Percentiles rank a stretch among this genome's conserved stretches.
These are phyloP conservation scores for Nosema bombycis DNA, from an alignment of 371 early-diverging fungal genomes.

Conservation along the genomic window DNA sequence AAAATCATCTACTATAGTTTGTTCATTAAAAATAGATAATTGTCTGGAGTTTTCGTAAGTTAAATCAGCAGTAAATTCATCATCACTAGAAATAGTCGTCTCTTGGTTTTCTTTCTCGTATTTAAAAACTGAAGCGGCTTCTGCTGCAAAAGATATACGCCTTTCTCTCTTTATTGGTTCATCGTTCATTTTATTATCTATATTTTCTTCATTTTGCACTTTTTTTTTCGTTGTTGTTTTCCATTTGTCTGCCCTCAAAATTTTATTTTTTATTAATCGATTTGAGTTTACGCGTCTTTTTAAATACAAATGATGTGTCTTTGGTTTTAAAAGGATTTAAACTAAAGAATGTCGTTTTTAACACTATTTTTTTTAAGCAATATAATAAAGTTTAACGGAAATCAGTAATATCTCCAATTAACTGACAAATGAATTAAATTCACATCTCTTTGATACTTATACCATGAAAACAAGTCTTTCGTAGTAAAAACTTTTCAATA, in stretches of 20 bases:
- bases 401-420: neutral
- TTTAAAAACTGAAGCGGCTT: constrained; percentile 36
- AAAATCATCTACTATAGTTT: too few species aligned
- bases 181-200: constrained; percentile 53
- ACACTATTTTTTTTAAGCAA: neutral
- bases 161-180: constrained; percentile 35
- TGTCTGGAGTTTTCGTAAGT: neutral
- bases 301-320: too few species aligned
- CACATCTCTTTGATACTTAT: neutral
- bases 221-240: too few species aligned
- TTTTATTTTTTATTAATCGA: too few species aligned
- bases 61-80: constrained; percentile 6
- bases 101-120: constrained; percentile 30
- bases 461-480: neutral
- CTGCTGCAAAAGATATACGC: constrained; percentile 52
- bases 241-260: too few species aligned
- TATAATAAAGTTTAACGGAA: neutral
- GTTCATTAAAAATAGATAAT: neutral
- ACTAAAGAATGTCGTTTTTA: neutral
- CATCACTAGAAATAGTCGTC: neutral
- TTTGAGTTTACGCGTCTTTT: too few species aligned
- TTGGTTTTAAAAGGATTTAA: too few species aligned
- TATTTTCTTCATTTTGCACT: too few species aligned
- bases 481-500: neutral
- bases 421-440: neutral